These are phyloP conservation scores for Xylaria sp. DNA, from an alignment of 495 filamentous ascomycete genomes.

Conservation along the genomic window DNA sequence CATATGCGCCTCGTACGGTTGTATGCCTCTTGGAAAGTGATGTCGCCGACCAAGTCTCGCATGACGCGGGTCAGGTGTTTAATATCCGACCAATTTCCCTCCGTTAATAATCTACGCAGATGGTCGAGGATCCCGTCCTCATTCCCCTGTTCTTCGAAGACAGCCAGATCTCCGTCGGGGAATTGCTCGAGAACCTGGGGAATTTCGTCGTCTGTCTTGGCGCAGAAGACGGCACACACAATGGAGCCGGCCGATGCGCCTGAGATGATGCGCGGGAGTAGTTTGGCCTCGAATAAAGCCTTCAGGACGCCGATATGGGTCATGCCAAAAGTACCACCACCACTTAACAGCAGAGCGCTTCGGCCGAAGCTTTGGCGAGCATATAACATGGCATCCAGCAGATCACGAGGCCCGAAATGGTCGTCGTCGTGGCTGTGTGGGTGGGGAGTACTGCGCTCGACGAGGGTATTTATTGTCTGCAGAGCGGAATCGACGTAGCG, in stretches of 20 bases:
- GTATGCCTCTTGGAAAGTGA: constrained; percentile 96
- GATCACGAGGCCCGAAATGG: constrained; percentile 65
- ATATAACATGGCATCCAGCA: constrained; percentile 73
- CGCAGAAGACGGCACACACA: constrained; percentile 85
- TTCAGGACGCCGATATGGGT: constrained; percentile 95
- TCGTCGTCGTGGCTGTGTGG: neutral
- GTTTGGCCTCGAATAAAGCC: constrained; percentile 72
- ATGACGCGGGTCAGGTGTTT: constrained; percentile 80
- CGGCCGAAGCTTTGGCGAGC: constrained; percentile 88
- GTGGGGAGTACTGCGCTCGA: constrained; percentile 61
- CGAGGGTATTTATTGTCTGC: constrained; percentile 71
- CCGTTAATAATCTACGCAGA: constrained; percentile 76
- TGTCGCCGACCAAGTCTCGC: constrained; percentile 78
- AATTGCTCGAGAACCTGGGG: constrained; percentile 74
- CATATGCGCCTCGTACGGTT: constrained; percentile 88
- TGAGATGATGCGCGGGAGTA: constrained; percentile 91
- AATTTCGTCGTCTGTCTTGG: constrained; percentile 83
- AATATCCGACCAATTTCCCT: constrained; percentile 85
- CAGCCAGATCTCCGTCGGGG: constrained; percentile 79
- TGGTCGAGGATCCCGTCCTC: constrained; percentile 73
- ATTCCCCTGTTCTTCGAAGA: constrained; percentile 79
- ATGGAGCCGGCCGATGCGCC: constrained; percentile 96
- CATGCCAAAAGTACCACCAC: constrained; percentile 95
- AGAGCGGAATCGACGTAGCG: constrained; percentile 81
- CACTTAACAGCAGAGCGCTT: constrained; percentile 85